Evolutionary conservation across 129 eudicot genomes (phyloP).

Genomic region (Escallonia herrerae): DNA sequence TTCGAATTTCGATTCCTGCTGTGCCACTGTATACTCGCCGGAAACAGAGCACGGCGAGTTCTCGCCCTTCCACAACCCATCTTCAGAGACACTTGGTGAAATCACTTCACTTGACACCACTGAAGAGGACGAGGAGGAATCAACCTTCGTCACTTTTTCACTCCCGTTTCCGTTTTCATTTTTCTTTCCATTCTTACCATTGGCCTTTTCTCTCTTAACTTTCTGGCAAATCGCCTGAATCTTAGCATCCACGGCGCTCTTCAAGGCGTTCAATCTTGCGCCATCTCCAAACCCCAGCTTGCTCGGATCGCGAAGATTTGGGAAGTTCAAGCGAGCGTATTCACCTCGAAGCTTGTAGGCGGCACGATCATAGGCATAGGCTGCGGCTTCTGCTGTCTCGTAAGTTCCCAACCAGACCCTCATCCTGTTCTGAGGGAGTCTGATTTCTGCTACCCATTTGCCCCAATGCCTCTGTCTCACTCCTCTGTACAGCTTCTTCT

Average conservation of each 20-base stretch:
- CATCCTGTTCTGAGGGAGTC: slow-evolving; percentile 86
- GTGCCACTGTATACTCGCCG: slow-evolving; percentile 18
- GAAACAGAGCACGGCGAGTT: slow-evolving; percentile 33
- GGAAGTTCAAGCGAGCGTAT: slow-evolving; percentile 81
- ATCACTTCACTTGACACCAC: slow-evolving; percentile 20
- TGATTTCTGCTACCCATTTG: slow-evolving; percentile 96
- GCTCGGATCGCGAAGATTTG: slow-evolving; percentile 59
- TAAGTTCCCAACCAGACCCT: slow-evolving; percentile 97
- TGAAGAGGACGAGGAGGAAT: slow-evolving; percentile 30
- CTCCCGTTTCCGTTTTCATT: not conserved
- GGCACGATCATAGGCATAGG: slow-evolving; percentile 92
- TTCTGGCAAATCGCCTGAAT: slow-evolving; percentile 82
- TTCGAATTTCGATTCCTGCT: slow-evolving; percentile 33
- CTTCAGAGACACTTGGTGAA: slow-evolving; percentile 51
- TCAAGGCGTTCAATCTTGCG: slow-evolving; percentile 43
- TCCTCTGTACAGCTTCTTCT: slow-evolving; percentile 87
- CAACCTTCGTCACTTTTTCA: slow-evolving; percentile 11
- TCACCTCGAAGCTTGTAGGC: slow-evolving; percentile 96
- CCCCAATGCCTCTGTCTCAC: slow-evolving; percentile 99
- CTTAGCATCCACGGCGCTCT: slow-evolving; percentile 73
- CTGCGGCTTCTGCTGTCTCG: slow-evolving; percentile 88
- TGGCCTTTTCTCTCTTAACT: slow-evolving; percentile 54
- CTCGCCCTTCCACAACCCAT: slow-evolving; percentile 50
- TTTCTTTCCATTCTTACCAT: slow-evolving; percentile 19
- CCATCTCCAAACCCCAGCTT: slow-evolving; percentile 67